Evolutionary conservation across 176 grass and related monocot genomes (phyloP).

Genomic region (Eragrostis nindensis): DNA sequence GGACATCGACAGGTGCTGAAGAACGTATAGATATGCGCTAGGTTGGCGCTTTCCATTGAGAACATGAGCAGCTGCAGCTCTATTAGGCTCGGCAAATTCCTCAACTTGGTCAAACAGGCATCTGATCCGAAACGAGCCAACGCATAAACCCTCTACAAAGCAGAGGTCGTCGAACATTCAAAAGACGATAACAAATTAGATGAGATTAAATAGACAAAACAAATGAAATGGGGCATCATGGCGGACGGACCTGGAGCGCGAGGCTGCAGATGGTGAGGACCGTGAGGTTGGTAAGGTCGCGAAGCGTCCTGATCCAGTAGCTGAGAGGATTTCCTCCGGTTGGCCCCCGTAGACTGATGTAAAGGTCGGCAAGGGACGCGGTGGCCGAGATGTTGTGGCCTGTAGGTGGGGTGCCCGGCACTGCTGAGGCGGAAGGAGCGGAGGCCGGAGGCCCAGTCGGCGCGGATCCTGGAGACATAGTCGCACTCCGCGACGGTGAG

Average conservation of each 20-base stretch:
- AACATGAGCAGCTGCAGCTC: constrained; percentile 64
- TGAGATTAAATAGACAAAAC: too few species aligned
- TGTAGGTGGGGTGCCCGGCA: constrained; percentile 14
- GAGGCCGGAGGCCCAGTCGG: constrained; percentile 22
- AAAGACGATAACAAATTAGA: too few species aligned
- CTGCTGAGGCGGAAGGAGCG: constrained; percentile 44
- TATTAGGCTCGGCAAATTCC: constrained; percentile 49
- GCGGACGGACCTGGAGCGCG: constrained; percentile 24
- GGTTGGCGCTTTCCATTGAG: constrained; percentile 35
- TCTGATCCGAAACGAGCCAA: too few species aligned
- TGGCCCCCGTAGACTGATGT: constrained; percentile 4
- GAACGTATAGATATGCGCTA: constrained; percentile 52
- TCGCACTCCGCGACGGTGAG: constrained; percentile 45
- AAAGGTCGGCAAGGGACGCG: constrained; percentile 38
- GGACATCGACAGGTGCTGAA: not conserved
- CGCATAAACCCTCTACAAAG: too few species aligned
- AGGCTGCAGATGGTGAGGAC: constrained; percentile 56
- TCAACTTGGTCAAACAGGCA: constrained; percentile 16
- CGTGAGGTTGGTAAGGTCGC: constrained; percentile 37
- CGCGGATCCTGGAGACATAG: too few species aligned
- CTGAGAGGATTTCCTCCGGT: rapidly evolving
- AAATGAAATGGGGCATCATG: too few species aligned
- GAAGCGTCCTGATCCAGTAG: not conserved
- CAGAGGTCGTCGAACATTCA: too few species aligned
- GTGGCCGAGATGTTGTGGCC: constrained; percentile 25